phyloP scores from a whole-genome alignment of 1,284 basidiomycete genomes.

The Trametes sp. region DNA sequence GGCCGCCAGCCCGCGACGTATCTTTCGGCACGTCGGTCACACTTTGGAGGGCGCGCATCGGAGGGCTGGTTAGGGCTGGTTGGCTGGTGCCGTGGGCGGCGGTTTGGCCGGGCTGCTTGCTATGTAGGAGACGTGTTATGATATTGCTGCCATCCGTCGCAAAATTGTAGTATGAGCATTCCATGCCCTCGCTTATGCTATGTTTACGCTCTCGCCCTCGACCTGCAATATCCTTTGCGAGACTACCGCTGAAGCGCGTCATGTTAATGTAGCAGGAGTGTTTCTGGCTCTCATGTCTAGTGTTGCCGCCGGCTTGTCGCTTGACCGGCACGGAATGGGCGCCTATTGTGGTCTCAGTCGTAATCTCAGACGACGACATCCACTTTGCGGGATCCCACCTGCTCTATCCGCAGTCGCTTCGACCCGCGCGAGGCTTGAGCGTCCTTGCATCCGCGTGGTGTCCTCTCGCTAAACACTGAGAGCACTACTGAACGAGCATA shows the following conservation, averaged over 20 bases:
- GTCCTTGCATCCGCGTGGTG: background rate
- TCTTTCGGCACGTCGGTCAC: constrained; percentile 12
- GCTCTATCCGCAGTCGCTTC: background rate
- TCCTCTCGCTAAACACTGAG: background rate
- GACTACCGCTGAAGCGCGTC: too few species aligned
- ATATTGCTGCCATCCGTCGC: constrained; percentile 37
- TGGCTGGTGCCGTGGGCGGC: constrained; percentile 31
- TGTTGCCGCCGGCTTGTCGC: too few species aligned
- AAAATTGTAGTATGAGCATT: constrained; percentile 51
- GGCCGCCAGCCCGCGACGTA: constrained; percentile 9
- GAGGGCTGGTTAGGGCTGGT: constrained; percentile 29
- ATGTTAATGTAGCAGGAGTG: too few species aligned
- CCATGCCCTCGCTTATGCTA: constrained; percentile 48
- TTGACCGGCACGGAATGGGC: background rate
- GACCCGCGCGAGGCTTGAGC: too few species aligned
- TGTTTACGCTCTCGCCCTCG: constrained; percentile 38
- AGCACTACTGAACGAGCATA: background rate
- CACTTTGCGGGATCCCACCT: background rate
- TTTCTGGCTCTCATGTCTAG: too few species aligned
- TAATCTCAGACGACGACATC: background rate
- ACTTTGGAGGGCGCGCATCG: constrained; percentile 19
- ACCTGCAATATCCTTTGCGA: too few species aligned
- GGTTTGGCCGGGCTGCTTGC: constrained; percentile 27
- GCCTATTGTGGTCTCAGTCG: background rate
- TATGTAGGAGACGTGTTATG: constrained; percentile 36